Conservation (phyloP, 306 rosid species). For the Trifolium subterraneum region DNA sequence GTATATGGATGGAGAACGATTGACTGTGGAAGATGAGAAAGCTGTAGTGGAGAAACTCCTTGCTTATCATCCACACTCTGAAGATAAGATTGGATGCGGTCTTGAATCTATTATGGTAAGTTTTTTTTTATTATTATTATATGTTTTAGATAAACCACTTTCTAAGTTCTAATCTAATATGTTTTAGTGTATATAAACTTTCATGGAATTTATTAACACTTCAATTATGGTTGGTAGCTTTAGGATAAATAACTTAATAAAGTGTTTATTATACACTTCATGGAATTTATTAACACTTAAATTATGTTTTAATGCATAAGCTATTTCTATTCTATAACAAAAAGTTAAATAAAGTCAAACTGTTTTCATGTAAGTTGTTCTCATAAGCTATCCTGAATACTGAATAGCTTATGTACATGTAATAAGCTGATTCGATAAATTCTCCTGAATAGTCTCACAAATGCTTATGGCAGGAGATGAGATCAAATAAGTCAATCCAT, state of each 20-base stretch:
- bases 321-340: not conserved
- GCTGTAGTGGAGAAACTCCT: slow-evolving; percentile 71
- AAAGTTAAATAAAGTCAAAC: not conserved
- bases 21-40: slow-evolving; percentile 69
- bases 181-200: too few species aligned
- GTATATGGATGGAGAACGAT: slow-evolving; percentile 61
- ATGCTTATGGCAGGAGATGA: not conserved
- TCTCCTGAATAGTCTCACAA: not conserved
- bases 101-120: slow-evolving; percentile 82
- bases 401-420: not conserved
- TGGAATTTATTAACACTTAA: too few species aligned
- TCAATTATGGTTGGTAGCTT: not conserved
- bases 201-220: too few species aligned
- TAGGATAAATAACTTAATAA: not conserved
- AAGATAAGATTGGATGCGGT: slow-evolving; percentile 91
- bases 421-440: too few species aligned
- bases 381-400: not conserved
- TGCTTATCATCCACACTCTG: slow-evolving; percentile 74
- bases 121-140: too few species aligned
- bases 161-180: too few species aligned
- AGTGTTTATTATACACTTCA: not conserved
- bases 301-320: not conserved
- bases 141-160: too few species aligned
- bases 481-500: not conserved
- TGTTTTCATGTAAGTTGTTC: not conserved